Conservation (phyloP, 176 grass and related monocot species). For the Carex cristatella region DNA sequence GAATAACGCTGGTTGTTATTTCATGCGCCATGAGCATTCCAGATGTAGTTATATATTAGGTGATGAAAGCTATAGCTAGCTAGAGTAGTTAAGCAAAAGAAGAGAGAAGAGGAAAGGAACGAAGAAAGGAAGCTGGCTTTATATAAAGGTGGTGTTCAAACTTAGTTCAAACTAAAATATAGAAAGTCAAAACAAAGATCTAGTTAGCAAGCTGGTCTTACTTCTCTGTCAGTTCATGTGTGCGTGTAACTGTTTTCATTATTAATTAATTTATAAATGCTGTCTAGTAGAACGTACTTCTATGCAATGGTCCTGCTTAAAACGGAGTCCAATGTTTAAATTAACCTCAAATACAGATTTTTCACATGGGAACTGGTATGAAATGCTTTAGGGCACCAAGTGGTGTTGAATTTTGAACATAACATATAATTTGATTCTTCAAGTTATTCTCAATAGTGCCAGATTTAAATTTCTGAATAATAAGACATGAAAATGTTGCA, state of each 20-base stretch:
- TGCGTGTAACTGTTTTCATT: conserved; percentile 9
- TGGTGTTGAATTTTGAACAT: neutral
- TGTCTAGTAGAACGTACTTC: conserved; percentile 9
- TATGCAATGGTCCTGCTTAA: conserved; percentile 4
- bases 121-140: neutral
- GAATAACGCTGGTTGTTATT: neutral
- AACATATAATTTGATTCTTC: neutral
- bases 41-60: neutral
- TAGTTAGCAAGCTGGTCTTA: neutral
- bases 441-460: neutral
- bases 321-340: conserved; percentile 19
- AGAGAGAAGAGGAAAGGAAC: conserved; percentile 1
- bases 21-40: conserved; percentile 14
- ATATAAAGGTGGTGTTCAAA: conserved; percentile 13
- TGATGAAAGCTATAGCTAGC: neutral
- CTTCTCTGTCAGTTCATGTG: neutral
- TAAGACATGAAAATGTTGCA: neutral
- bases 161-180: neutral
- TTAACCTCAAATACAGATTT: conserved; percentile 1
- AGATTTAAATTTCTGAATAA: neutral
- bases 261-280: neutral
- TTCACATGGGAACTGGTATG: neutral
- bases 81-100: neutral
- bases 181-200: conserved; percentile 22
- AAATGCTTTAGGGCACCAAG: neutral